A percentile compares a stretch with the other conserved stretches of the same genome.
Evolutionary conservation across 148 eudicot genomes (phyloP).

Genomic region (Amaranthus hypochondriacus): DNA sequence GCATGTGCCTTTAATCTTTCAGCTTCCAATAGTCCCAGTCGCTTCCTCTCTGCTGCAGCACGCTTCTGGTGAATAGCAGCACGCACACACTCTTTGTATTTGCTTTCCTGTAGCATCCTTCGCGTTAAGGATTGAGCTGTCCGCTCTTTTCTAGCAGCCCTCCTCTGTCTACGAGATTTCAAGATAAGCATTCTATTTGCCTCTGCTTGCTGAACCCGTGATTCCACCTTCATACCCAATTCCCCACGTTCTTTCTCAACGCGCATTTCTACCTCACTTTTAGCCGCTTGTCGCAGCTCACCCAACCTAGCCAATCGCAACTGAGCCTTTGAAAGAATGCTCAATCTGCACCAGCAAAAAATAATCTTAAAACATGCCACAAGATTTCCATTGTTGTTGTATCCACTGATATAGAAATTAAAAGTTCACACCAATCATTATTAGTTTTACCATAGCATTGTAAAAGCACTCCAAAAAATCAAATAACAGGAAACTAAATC

Average conservation of each 20-base stretch:
- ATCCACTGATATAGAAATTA: no score
- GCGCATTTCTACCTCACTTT: constrained; percentile 69
- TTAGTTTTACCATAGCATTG: no score
- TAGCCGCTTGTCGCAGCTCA: constrained; percentile 90
- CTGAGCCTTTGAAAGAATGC: constrained; percentile 70
- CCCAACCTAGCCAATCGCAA: constrained; percentile 88
- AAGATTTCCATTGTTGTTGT: background rate
- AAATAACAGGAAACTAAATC: no score
- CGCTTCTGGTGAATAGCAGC: constrained; percentile 89
- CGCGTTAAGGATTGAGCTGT: constrained; percentile 70
- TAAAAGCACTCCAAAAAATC: no score
- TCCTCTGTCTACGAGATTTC: constrained; percentile 66
- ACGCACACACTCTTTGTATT: constrained; percentile 83
- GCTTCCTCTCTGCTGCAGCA: constrained; percentile 83
- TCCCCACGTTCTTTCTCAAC: constrained; percentile 69
- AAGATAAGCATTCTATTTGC: constrained; percentile 75
- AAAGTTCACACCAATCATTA: no score
- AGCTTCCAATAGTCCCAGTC: constrained; percentile 73
- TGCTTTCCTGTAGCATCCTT: constrained; percentile 67
- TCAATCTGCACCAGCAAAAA: constrained; percentile 44
- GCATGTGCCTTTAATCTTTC: constrained; percentile 84
- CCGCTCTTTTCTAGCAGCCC: constrained; percentile 74
- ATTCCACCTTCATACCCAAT: constrained; percentile 71
- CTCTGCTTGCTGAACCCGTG: constrained; percentile 84
- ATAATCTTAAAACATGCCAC: background rate